phyloP scores from a whole-genome alignment of 2,329 filamentous ascomycete species.

The Pestalotiopsis sp. region DNA sequence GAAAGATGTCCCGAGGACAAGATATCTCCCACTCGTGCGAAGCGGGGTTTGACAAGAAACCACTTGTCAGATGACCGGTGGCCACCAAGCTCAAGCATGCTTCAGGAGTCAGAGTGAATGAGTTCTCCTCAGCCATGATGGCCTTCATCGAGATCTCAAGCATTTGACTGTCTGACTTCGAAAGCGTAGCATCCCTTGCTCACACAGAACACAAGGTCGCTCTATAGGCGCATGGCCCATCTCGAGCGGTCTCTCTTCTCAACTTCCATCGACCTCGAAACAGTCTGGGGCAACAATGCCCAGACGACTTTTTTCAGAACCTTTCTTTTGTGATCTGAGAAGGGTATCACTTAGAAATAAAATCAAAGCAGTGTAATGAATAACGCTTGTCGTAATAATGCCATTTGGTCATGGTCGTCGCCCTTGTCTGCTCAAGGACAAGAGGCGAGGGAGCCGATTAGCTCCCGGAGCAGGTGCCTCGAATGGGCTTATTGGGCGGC shows the following conservation, averaged over 20 bases:
- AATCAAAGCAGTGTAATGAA: conserved; percentile 3
- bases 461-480: background rate
- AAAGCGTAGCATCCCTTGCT: background rate
- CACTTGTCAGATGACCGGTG: background rate
- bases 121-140: background rate
- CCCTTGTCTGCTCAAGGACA: background rate
- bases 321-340: background rate
- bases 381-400: background rate
- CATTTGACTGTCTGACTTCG: background rate
- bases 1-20: background rate
- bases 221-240: background rate
- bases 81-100: background rate
- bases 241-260: background rate
- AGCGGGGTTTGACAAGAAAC: background rate
- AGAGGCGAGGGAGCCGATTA: background rate
- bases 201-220: background rate
- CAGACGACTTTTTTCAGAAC: background rate
- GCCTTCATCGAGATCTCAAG: background rate
- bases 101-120: background rate
- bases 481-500: conserved; percentile 5
- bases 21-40: background rate
- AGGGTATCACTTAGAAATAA: conserved; percentile 4
- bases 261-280: background rate
- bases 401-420: background rate
- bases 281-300: background rate